These are phyloP conservation scores for Lolium perenne DNA, from an alignment of 176 grass and related monocot genomes.

Conservation along the genomic window DNA sequence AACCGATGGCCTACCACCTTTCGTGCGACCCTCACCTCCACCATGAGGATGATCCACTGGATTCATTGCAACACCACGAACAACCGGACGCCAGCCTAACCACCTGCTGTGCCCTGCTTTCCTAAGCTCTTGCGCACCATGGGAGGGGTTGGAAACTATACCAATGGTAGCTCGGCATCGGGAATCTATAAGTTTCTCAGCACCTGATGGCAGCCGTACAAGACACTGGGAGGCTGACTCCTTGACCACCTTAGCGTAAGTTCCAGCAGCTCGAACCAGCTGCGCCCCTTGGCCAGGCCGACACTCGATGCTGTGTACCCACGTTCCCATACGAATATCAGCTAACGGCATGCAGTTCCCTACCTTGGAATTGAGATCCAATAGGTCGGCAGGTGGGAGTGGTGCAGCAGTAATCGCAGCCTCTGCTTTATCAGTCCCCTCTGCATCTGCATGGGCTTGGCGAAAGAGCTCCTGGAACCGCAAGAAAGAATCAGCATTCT, in stretches of 20 bases:
- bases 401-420: background rate
- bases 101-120: constrained; percentile 6
- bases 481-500: background rate
- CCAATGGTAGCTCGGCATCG: background rate
- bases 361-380: background rate
- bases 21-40: constrained; percentile 8
- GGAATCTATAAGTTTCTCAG: constrained; percentile 16
- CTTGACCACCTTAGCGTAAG: constrained; percentile 8
- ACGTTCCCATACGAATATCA: background rate
- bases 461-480: background rate
- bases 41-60: constrained; percentile 29
- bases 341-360: background rate
- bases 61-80: constrained; percentile 30
- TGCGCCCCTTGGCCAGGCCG: background rate
- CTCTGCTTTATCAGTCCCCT: background rate
- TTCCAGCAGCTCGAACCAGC: constrained; percentile 1
- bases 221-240: background rate
- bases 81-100: background rate
- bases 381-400: background rate
- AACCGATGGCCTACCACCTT: constrained; percentile 1
- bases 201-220: constrained; percentile 1
- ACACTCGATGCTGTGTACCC: background rate
- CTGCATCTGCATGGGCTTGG: background rate
- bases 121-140: constrained; percentile 8
- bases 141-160: constrained; percentile 19